Evolutionary conservation across 2,329 filamentous ascomycete species (phyloP), one percentile per base, ranked within the genome.

Genomic region (Diaporthe humulicola): DNA sequence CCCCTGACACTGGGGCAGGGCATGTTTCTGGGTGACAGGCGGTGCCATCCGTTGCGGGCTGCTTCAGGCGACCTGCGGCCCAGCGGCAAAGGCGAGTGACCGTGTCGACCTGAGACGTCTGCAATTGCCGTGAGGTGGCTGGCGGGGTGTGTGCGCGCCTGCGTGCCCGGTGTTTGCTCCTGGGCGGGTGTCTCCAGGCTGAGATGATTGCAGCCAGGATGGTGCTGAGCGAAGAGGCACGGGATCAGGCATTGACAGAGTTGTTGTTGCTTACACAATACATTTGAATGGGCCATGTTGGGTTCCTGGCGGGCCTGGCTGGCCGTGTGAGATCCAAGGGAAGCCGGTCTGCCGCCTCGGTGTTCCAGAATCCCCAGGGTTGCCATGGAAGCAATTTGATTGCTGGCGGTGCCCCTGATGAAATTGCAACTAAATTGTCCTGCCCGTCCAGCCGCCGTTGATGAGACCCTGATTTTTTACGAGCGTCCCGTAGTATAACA

Each of bases 351-450:
- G 52, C 50, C 42, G 72, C 19, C 36, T 64, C 54, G 28, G 45
- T 42, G 72, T 72, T 72, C 71, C 66, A 71, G 57, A 73, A 66
- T 48, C 17, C 40, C 58, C 60, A 66, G 67, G 67, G 69, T 76
- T 70, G 74, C 73, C 54, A 64, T 56, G 45, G 67, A 74, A 72
- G 72, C 72, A 74, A 72, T 76, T 50, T 76, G 69, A 66, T 70
- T 67, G 58, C 58, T 73, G 73, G 72, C 36, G 57, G 56, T 64
- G 72, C 67, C 60, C 50, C 38, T 72, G 67, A 58, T 38, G 69
- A 76, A 72, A 76, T 76, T 76, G 69, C 74, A 61, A 66, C 30
- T 52, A 57, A 70, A 66, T 50, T 52, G 57, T 54, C 45, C 70
- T 60, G 58, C 30, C 57, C 70, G 57, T 61, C 70, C n/a, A 61